phyloP scores from a whole-genome alignment of 208 protist genomes.

The Phytomonas francai region DNA sequence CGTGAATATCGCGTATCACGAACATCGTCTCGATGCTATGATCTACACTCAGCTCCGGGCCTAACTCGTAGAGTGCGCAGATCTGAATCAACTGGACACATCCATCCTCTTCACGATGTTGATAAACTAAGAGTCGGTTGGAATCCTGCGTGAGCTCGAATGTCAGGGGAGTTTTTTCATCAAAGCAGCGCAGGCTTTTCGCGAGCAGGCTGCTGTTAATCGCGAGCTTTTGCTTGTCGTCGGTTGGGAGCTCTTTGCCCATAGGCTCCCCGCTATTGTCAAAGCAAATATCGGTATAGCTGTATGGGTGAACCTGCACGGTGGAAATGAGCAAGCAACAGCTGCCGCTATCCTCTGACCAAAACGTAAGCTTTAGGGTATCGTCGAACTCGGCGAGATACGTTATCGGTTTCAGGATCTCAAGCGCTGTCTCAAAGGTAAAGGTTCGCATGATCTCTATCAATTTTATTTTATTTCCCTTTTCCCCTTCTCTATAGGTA shows the following conservation, averaged over 20 bases:
- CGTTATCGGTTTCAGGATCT: slow-evolving; percentile 15
- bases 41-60: slow-evolving; percentile 44
- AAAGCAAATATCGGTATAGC: slow-evolving; percentile 45
- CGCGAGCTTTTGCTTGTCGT: slow-evolving; percentile 19
- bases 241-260: slow-evolving; percentile 10
- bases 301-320: slow-evolving; percentile 37
- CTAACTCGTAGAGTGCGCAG: slow-evolving; percentile 49
- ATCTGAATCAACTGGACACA: slow-evolving; percentile 33
- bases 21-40: slow-evolving; percentile 32
- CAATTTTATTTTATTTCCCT: not conserved
- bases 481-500: not conserved
- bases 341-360: slow-evolving; percentile 8
- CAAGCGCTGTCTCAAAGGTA: slow-evolving; percentile 18
- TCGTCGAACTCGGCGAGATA: slow-evolving; percentile 35
- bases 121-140: slow-evolving; percentile 33
- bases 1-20: slow-evolving; percentile 30
- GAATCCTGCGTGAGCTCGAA: slow-evolving; percentile 32
- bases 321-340: slow-evolving; percentile 26
- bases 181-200: slow-evolving; percentile 40
- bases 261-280: slow-evolving; percentile 3
- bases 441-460: slow-evolving; percentile 13
- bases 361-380: slow-evolving; percentile 30
- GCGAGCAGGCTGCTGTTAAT: slow-evolving; percentile 37
- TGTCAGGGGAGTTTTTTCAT: slow-evolving; percentile 22
- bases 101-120: slow-evolving; percentile 21